Base-by-base conservation (phyloP, 768 basidiomycete genomes). In the Austroboletus eburneus region DNA sequence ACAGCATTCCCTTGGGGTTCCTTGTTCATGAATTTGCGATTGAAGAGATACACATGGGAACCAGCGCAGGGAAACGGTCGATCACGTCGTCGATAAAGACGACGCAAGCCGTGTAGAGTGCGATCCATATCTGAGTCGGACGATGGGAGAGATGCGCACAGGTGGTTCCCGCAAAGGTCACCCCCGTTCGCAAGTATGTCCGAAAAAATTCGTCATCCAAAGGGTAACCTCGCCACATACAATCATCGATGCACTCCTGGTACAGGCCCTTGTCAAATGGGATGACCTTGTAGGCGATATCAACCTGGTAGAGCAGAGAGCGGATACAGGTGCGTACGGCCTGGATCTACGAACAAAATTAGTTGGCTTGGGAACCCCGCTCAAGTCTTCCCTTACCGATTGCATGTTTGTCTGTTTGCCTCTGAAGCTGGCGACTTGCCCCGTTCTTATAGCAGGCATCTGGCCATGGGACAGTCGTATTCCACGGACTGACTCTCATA, bases 61-160 rank as follows among this genome's bases (percentile, higher is more conserved):
- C 29, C 33, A 59, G 49, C 5, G 50, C 52, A 16, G 48, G 41
- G 40, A 68, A 64, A 14, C 51, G 47, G 3, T 55, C 49, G n/a
- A 62, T 55, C 5, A 50, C 42, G 46, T 76, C 72, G 51, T 77
- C 75, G 25, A 69, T 46, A 32, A 55, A 69, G 40, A 67, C 64
- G 18, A 58, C 43, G 39, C 64, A 69, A 0, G 72, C 63, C 2
- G 73, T 74, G 51, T 64, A 74, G 6, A 35, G 17, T 35, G 34
- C 34, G 17, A 35, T 35, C 34, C 34, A 35, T n/a, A 35, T 35
- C 34, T 35, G 34, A 18, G 34, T 18, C 34, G 34, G 10, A 6
- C 17, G 56, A 17, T 49, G 30, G 9, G 42, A 42, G 7, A 73
- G 55, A 47, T 72, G 71, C 1, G 43, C 49, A 23, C 67, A 68